phyloP scores from a whole-genome alignment of 805 yeast genomes.

The Kuraishia capsulata region DNA sequence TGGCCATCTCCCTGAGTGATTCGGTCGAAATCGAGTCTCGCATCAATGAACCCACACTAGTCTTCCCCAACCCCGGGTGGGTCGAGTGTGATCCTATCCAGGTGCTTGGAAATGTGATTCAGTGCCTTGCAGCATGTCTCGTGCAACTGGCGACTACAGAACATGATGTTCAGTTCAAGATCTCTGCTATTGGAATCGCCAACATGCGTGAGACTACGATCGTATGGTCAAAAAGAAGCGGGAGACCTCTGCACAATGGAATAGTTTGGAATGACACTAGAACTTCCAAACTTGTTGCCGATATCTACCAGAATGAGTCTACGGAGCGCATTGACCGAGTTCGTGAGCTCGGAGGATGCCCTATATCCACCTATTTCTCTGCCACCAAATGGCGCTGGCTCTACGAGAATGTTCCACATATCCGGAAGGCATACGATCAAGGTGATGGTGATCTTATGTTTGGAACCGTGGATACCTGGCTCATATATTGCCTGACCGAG shows the following conservation, averaged over 20 bases:
- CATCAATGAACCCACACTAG: slow-evolving; percentile 56
- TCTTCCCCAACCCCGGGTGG: slow-evolving; percentile 84
- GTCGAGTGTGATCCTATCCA: slow-evolving; percentile 88
- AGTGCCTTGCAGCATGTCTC: slow-evolving; percentile 65
- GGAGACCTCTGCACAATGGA: slow-evolving; percentile 76
- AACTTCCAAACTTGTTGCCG: slow-evolving; percentile 62
- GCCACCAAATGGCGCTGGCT: slow-evolving; percentile 88
- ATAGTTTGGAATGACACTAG: slow-evolving; percentile 96
- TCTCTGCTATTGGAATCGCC: slow-evolving; percentile 78
- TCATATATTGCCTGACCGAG: slow-evolving; percentile 72
- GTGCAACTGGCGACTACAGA: slow-evolving; percentile 37
- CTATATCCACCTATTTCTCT: slow-evolving; percentile 84
- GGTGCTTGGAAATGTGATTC: slow-evolving; percentile 69
- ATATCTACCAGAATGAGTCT: slow-evolving; percentile 44
- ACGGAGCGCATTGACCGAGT: slow-evolving; percentile 48
- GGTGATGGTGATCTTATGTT: slow-evolving; percentile 73
- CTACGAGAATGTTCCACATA: slow-evolving; percentile 64
- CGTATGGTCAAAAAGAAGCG: slow-evolving; percentile 80
- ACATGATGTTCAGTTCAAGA: slow-evolving; percentile 44
- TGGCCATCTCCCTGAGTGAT: slow-evolving; percentile 47
- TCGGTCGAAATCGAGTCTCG: slow-evolving; percentile 56
- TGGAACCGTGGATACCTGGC: slow-evolving; percentile 94
- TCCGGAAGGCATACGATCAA: slow-evolving; percentile 56
- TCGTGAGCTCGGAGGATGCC: slow-evolving; percentile 69
- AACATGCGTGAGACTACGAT: slow-evolving; percentile 94